A percentile compares a stretch with the other conserved stretches of the same genome.
Evolutionary conservation across 495 filamentous ascomycete species (phyloP).

Genomic region (Glarea lozoyensis): DNA sequence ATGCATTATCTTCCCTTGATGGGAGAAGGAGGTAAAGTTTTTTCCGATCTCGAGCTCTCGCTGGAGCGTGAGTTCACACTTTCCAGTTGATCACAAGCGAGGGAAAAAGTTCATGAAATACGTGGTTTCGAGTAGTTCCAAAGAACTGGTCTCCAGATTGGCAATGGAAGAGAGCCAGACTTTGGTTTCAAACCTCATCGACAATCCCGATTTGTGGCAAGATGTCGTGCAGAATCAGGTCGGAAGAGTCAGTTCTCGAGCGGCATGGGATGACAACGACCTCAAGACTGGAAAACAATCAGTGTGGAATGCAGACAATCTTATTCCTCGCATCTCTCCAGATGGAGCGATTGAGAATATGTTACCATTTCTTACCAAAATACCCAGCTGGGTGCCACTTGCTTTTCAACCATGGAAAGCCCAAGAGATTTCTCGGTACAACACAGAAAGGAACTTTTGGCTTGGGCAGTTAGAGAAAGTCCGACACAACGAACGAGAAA

Average conservation of each 20-base stretch:
- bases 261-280: conserved; percentile 47
- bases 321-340: conserved; percentile 49
- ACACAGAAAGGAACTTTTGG: conserved; percentile 29
- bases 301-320: conserved; percentile 42
- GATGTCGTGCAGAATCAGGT: conserved; percentile 51
- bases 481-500: conserved; percentile 32
- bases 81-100: too few species aligned
- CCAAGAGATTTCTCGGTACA: conserved; percentile 32
- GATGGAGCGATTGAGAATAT: conserved; percentile 44
- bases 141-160: too few species aligned
- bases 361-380: conserved; percentile 32
- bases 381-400: conserved; percentile 31
- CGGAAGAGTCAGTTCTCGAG: conserved; percentile 44
- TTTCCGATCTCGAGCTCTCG: too few species aligned
- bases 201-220: conserved; percentile 36
- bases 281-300: conserved; percentile 39
- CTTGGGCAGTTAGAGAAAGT: conserved; percentile 31
- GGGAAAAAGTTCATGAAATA: too few species aligned
- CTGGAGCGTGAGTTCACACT: too few species aligned
- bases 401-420: conserved; percentile 48
- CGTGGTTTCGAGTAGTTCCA: too few species aligned
- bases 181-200: conserved; percentile 38
- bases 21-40: too few species aligned
- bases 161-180: conserved; percentile 45
- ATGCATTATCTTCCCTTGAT: too few species aligned